Evolutionary conservation across 768 basidiomycete genomes (phyloP), one percentile per base, ranked within the genome.

Genomic region (Auricularia heimuer): DNA sequence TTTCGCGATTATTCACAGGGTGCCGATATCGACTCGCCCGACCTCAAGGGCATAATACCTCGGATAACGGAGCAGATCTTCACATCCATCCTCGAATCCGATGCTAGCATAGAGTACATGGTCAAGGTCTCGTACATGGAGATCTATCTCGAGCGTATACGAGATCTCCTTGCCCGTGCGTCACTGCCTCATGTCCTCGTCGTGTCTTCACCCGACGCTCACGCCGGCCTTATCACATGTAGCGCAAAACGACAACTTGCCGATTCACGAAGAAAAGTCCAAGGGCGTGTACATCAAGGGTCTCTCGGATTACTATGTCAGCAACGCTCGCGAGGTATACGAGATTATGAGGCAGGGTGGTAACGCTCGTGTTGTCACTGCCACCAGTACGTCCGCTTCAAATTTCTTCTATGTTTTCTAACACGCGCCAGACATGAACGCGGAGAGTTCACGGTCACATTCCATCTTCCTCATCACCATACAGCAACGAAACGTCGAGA

Each of bases 51-150:
- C 70, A 91, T 99, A 65, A 98, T 97, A 68, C 97, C 97, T 63
- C 89, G 97, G 64, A 98, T 99, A 68, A 96, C 96, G 3, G 95
- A 99, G 75, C 97, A 99, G 75, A 97, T 99, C 73, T 99, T 99
- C 76, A 91, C 94, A 68, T 94, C 94, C 62, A 99, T 99, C 73
- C 88, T 97, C 65, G 88, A 94, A 72, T 96, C 94, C 64, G 96
- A 98, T 69, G 84, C 91, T 42, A 92, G 93, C 75, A 79, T 99
- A 65, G 97, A 99, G 76, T 99, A 99, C 75, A 86, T 98, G 68
- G 97, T 99, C 75, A 99, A 99, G 78, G 97, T 98, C 62, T 97
- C 94, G 42, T 99, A 98, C 76, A 98, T 99, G 96, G 97, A 99
- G 79, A 98, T 99, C 66, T 99, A 99, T 76, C 82, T 98, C 67